Evolutionary conservation across 257 asterid species (phyloP).

Genomic region (Haberlea rhodopensis): DNA sequence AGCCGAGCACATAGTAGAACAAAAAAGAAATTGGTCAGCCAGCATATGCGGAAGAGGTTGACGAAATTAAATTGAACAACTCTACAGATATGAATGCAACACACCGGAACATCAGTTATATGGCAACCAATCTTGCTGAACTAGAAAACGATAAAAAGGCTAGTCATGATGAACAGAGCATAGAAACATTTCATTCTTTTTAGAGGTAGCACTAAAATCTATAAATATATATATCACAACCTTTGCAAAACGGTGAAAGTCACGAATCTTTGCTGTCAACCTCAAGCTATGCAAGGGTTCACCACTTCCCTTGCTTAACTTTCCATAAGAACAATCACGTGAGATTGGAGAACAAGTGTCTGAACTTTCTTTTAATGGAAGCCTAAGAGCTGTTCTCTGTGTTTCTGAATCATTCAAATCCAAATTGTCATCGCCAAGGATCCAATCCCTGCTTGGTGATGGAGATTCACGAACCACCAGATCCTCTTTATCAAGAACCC

Average conservation of each 20-base stretch:
- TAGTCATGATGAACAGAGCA: no score
- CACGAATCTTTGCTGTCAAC: slow-evolving; percentile 86
- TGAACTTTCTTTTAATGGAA: slow-evolving; percentile 56
- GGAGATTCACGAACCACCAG: slow-evolving; percentile 59
- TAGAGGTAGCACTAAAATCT: no score
- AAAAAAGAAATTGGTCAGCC: no score
- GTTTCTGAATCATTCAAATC: slow-evolving; percentile 60
- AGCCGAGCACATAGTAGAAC: no score
- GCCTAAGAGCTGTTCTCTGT: slow-evolving; percentile 45
- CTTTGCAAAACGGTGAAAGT: slow-evolving; percentile 88
- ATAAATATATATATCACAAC: slow-evolving; percentile 38
- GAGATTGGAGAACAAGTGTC: slow-evolving; percentile 66
- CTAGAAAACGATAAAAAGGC: no score
- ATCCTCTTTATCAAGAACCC: slow-evolving; percentile 80
- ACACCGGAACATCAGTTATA: no score
- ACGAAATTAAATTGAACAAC: no score
- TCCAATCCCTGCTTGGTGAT: slow-evolving; percentile 52
- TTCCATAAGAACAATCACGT: slow-evolving; percentile 77
- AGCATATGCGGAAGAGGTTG: no score
- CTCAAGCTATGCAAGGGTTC: slow-evolving; percentile 84
- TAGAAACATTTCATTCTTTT: no score
- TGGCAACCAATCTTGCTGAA: no score
- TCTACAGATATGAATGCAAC: no score
- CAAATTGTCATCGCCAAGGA: slow-evolving; percentile 38
- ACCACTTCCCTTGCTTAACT: slow-evolving; percentile 51